phyloP scores from a whole-genome alignment of 2,329 filamentous ascomycete genomes.

The Trichoderma sp. region DNA sequence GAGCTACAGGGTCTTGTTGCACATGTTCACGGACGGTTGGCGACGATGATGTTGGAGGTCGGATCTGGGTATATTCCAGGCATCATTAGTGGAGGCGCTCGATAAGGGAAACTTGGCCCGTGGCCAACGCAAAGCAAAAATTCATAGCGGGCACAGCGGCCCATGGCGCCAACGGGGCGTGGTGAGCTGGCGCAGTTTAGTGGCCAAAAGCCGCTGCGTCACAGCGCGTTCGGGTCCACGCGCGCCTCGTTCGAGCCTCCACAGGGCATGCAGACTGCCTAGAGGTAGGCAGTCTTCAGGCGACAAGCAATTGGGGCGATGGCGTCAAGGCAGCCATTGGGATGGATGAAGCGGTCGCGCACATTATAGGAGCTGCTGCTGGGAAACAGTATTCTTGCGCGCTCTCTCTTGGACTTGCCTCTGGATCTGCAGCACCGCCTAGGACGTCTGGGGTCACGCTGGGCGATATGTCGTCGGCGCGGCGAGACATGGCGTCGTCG shows the following conservation, averaged over 20 bases:
- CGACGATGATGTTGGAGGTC: conserved; percentile 22
- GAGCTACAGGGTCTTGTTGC: conserved; percentile 13
- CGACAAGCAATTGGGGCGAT: background rate
- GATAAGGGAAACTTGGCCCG: conserved; percentile 14
- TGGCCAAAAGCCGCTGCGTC: conserved; percentile 17
- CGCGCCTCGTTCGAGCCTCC: conserved; percentile 11
- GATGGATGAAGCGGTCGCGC: background rate
- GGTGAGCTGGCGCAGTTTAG: conserved; percentile 17
- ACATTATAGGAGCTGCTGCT: background rate
- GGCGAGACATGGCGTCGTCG: conserved; percentile 19
- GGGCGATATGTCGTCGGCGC: conserved; percentile 20
- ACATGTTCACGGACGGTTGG: conserved; percentile 5
- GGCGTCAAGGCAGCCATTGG: background rate
- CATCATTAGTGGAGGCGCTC: conserved; percentile 26
- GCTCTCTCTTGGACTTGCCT: conserved; percentile 18
- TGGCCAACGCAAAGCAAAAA: background rate
- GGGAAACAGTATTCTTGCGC: background rate
- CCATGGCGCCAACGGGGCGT: background rate
- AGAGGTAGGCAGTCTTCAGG: background rate
- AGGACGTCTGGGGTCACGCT: conserved; percentile 12
- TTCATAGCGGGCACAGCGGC: conserved; percentile 14
- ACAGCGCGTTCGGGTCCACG: conserved; percentile 21
- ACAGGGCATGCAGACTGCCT: background rate
- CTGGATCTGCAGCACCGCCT: background rate
- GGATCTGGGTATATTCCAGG: conserved; percentile 26